phyloP scores from a whole-genome alignment of 2,329 filamentous ascomycete genomes.

The Colletotrichum limetticola region DNA sequence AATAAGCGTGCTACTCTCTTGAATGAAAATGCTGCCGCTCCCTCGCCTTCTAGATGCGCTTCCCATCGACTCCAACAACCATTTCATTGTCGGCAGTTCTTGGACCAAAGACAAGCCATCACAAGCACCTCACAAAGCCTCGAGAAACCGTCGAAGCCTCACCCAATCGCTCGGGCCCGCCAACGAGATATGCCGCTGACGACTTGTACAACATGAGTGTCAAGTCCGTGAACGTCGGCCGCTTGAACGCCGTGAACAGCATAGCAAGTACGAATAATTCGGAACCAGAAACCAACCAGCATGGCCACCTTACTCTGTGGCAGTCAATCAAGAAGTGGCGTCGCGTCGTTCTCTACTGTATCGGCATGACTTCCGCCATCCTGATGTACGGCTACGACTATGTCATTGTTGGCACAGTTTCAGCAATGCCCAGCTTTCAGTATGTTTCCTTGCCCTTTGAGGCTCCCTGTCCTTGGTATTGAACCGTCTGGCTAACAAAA shows the following conservation, averaged over 20 bases:
- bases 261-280: slow-evolving; percentile 15
- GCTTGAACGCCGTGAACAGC: slow-evolving; percentile 14
- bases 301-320: slow-evolving; percentile 36
- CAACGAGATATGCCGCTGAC: slow-evolving; percentile 21
- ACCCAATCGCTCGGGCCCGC: not conserved
- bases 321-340: slow-evolving; percentile 41
- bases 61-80: slow-evolving; percentile 3
- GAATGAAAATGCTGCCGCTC: slow-evolving; percentile 22
- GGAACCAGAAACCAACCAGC: slow-evolving; percentile 27
- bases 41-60: slow-evolving; percentile 6
- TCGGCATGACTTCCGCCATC: slow-evolving; percentile 41
- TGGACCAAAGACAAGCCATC: not conserved
- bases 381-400: slow-evolving; percentile 44
- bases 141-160: not conserved
- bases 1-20: not conserved
- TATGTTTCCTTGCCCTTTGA: slow-evolving; percentile 3
- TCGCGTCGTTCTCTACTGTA: slow-evolving; percentile 39
- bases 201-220: slow-evolving; percentile 14
- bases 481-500: not conserved
- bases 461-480: not conserved
- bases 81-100: not conserved
- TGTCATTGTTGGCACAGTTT: slow-evolving; percentile 44
- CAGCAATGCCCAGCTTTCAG: slow-evolving; percentile 45
- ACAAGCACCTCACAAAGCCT: not conserved
- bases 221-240: slow-evolving; percentile 9